Evolutionary conservation across 306 rosid species (phyloP).

Genomic region (Glycine soja): DNA sequence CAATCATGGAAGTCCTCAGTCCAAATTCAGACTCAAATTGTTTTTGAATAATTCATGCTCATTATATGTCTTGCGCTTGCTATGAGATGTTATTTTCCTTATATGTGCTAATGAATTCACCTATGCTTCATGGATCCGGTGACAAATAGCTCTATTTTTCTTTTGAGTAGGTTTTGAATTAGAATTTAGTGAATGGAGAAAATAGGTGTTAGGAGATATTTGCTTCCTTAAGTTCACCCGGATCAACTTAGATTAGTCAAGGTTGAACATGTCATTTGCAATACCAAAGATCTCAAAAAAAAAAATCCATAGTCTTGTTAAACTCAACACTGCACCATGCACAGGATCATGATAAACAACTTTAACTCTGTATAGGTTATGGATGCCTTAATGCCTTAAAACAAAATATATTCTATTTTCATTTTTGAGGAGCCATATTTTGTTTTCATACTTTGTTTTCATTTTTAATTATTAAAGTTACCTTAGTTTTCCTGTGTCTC

Average conservation of each 20-base stretch:
- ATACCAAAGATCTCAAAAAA: background rate
- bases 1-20: background rate
- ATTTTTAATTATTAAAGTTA: too few species aligned
- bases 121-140: background rate
- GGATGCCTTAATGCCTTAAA: background rate
- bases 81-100: conserved; percentile 11
- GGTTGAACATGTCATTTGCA: background rate
- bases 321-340: background rate
- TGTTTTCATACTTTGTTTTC: background rate
- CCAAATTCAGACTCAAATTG: background rate
- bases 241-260: background rate
- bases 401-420: too few species aligned
- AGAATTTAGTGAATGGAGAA: background rate
- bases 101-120: background rate
- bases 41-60: background rate
- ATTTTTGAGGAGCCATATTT: background rate
- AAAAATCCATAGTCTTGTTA: background rate
- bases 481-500: background rate
- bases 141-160: background rate
- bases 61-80: background rate
- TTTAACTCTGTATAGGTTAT: background rate
- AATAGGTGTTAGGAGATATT: background rate
- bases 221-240: background rate
- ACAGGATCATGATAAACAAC: background rate
- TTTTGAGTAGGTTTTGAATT: background rate